Evolutionary conservation across 768 basidiomycete genomes (phyloP).

Genomic region (Boletus pseudo-olivaceus): DNA sequence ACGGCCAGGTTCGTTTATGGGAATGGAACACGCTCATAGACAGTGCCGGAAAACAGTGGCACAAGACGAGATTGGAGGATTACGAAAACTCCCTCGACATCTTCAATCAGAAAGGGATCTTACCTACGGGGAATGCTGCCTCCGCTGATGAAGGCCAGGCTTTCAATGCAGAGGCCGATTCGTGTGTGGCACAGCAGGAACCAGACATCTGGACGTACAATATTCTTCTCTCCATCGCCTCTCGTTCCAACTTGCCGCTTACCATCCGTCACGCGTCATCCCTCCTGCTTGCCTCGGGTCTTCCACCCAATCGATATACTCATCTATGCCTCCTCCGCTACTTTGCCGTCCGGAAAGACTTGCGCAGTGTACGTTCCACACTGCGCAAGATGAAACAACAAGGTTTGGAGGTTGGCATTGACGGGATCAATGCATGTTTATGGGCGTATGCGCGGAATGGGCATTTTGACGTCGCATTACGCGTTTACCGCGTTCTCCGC

Average conservation of each 20-base stretch:
- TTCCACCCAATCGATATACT: constrained; percentile 59
- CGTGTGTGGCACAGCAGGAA: constrained; percentile 8
- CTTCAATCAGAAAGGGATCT: constrained; percentile 55
- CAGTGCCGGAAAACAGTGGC: constrained; percentile 61
- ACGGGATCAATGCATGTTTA: constrained; percentile 66
- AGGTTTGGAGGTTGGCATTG: constrained; percentile 51
- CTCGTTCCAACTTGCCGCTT: constrained; percentile 41
- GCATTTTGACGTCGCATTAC: constrained; percentile 51
- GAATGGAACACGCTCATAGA: constrained; percentile 79
- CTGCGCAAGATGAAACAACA: constrained; percentile 51
- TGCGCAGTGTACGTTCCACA: constrained; percentile 53
- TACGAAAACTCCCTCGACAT: constrained; percentile 59
- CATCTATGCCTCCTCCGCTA: constrained; percentile 58
- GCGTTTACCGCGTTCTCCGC: constrained; percentile 64
- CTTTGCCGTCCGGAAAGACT: constrained; percentile 45
- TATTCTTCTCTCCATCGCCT: constrained; percentile 62
- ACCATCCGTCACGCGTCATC: constrained; percentile 49
- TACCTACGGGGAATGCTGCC: constrained; percentile 11
- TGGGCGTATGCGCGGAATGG: constrained; percentile 61
- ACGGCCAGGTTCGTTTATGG: constrained; percentile 53
- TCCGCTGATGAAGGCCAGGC: constrained; percentile 7
- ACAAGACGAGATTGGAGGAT: constrained; percentile 53
- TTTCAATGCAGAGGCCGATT: constrained; percentile 3
- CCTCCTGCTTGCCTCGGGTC: constrained; percentile 51
- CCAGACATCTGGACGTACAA: constrained; percentile 73